A percentile compares a stretch with the other conserved stretches of the same genome.
phyloP scores from a whole-genome alignment of 2,329 filamentous ascomycete species.

The Metarhizium anisopliae region DNA sequence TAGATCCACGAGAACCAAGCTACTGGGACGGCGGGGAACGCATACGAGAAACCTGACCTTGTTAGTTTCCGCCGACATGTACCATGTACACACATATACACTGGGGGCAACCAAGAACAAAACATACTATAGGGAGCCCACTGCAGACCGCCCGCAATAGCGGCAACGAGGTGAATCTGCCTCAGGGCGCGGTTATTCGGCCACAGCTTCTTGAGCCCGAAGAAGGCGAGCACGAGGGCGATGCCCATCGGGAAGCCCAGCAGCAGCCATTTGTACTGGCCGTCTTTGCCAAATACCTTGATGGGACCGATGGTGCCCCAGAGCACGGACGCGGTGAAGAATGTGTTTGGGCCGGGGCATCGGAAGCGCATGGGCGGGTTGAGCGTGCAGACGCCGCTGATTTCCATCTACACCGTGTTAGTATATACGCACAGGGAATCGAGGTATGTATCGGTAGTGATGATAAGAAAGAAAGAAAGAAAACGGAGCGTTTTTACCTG shows the following conservation, averaged over 20 bases:
- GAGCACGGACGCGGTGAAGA: slow-evolving; percentile 30
- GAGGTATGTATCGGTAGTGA: background rate
- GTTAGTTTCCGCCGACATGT: background rate
- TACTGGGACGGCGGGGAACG: slow-evolving; percentile 37
- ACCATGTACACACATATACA: background rate
- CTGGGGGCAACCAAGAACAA: background rate
- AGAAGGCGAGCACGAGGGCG: slow-evolving; percentile 25
- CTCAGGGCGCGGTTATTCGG: slow-evolving; percentile 23
- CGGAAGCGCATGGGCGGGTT: slow-evolving; percentile 26
- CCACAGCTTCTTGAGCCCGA: slow-evolving; percentile 23
- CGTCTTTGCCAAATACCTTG: slow-evolving; percentile 25
- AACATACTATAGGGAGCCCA: slow-evolving; percentile 32
- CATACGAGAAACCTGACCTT: slow-evolving; percentile 26
- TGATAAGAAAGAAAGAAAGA: no score
- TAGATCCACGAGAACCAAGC: slow-evolving; percentile 40
- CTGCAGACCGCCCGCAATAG: slow-evolving; percentile 29
- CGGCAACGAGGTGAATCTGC: slow-evolving; percentile 32
- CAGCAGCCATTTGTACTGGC: slow-evolving; percentile 29
- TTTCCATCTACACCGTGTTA: slow-evolving; percentile 15
- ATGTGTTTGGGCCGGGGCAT: slow-evolving; percentile 29
- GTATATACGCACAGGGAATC: background rate
- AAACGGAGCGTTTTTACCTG: slow-evolving; percentile 14
- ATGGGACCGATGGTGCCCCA: slow-evolving; percentile 31
- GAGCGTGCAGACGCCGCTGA: slow-evolving; percentile 27
- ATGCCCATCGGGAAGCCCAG: slow-evolving; percentile 32